Evolutionary conservation across 225 moss, liverwort and hornwort species (phyloP), one percentile per base, ranked within the genome.

Genomic region (Sphagnum tenellum): DNA sequence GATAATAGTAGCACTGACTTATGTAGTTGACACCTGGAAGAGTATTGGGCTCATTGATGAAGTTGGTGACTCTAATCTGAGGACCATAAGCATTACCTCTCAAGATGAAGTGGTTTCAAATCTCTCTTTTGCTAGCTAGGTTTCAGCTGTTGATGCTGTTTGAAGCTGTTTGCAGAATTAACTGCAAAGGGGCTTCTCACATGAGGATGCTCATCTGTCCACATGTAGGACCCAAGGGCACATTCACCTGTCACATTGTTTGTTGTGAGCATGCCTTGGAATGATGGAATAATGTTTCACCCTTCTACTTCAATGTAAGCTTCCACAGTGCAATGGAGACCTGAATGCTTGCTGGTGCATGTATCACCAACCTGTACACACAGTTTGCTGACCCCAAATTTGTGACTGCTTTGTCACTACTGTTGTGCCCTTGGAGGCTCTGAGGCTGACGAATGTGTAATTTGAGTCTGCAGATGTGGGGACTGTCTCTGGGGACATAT

Each of bases 181-280:
- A 84, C 81, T 8, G 78, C 85, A 3, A 89, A 55, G 0, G 89
- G 85, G 57, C 81, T 87, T 13, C 82, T 52, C 3, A 90, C 86
- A 5, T 44, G 13, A 63, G 74, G 89, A 45, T 63, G 29, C 45
- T 87, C 87, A 47, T 81, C 77, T 4, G 71, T 83, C 90, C 88
- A 90, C 2, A 76, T 77, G 6, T 82, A 72, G 3, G 82, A 78
- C 7, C 89, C 89, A 65, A 79, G 81, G 3, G 72, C 57, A 47
- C 65, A 77, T 3, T 56, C 62, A 2, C 3, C 5, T 4, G 61
- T 57, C 12, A 13, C 5, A 7, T 62, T 60, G 4, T 44, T 45
- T 7, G 70, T 57, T 0, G 74, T 57, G 60, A 86, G 62, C 5
- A 70, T 71, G 73, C 86, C 70, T 12, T 48, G 69, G 48, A 86